Percentiles rank a stretch among this genome's conserved stretches.
Evolutionary conservation across 768 basidiomycete species (phyloP).

Genomic region (Tricholoma saponaceum): DNA sequence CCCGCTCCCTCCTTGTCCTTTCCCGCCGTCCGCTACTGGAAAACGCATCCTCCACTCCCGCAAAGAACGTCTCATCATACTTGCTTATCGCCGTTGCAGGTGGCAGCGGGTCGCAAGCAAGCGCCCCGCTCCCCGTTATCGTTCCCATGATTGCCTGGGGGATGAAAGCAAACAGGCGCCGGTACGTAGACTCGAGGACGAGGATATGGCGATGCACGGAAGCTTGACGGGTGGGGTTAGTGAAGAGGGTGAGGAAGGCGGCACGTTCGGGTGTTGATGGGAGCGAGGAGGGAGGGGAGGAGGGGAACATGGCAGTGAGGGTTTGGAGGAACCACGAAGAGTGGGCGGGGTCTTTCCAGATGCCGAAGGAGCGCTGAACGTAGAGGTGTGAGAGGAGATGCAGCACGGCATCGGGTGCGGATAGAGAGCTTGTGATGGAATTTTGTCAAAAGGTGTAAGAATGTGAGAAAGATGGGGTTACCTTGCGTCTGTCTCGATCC

Average conservation of each 20-base stretch:
- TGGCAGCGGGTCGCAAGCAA: constrained; percentile 86
- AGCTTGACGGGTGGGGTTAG: constrained; percentile 35
- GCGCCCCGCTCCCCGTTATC: constrained; percentile 34
- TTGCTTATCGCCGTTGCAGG: constrained; percentile 53
- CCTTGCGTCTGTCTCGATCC: constrained; percentile 65
- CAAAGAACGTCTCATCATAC: constrained; percentile 79
- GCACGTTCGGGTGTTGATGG: constrained; percentile 28
- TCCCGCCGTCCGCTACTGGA: constrained; percentile 16
- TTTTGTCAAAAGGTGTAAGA: neutral
- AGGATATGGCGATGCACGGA: constrained; percentile 74
- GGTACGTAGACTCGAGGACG: constrained; percentile 63
- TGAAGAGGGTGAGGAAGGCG: constrained; percentile 37
- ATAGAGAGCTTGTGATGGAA: constrained; percentile 28
- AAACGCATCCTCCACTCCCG: constrained; percentile 51
- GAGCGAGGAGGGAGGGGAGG: constrained; percentile 31
- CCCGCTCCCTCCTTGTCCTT: constrained; percentile 39
- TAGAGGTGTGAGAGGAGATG: constrained; percentile 90
- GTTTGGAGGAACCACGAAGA: constrained; percentile 69
- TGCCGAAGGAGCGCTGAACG: constrained; percentile 63
- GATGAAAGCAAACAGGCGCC: constrained; percentile 65
- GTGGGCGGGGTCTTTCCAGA: constrained; percentile 78
- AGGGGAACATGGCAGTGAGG: constrained; percentile 38
- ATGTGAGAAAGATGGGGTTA: constrained; percentile 20
- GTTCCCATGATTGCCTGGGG: constrained; percentile 47
- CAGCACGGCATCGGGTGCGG: constrained; percentile 42